Evolutionary conservation across 2,329 filamentous ascomycete genomes (phyloP).

Genomic region (Penicillium sp.): DNA sequence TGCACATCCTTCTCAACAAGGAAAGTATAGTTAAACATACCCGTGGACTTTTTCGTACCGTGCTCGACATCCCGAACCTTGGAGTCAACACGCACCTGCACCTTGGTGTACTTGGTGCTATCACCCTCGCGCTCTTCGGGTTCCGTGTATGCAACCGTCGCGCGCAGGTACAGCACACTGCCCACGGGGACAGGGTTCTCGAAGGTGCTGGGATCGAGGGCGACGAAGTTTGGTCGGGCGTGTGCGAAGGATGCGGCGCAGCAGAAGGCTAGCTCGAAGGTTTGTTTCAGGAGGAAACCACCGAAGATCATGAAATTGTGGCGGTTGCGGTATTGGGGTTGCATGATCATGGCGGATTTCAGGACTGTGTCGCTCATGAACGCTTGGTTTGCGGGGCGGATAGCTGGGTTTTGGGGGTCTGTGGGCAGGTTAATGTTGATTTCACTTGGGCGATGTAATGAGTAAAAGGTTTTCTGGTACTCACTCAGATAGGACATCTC

Average conservation of each 20-base stretch:
- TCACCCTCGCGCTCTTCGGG: constrained; percentile 50
- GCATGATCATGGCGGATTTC: constrained; percentile 70
- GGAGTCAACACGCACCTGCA: constrained; percentile 70
- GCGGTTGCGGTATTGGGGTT: constrained; percentile 68
- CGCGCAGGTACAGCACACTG: constrained; percentile 71
- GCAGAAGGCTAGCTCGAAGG: constrained; percentile 74
- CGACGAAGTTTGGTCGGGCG: constrained; percentile 68
- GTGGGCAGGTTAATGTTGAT: not conserved
- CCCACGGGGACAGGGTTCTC: constrained; percentile 74
- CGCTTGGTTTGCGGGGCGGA: constrained; percentile 58
- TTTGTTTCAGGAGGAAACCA: constrained; percentile 71
- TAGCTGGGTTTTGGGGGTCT: constrained; percentile 56
- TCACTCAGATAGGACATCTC: constrained; percentile 62
- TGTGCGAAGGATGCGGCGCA: constrained; percentile 71
- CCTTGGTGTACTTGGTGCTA: constrained; percentile 56
- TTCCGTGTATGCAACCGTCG: constrained; percentile 71
- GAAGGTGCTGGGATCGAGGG: constrained; percentile 71
- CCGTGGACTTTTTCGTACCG: constrained; percentile 65
- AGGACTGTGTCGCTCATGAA: constrained; percentile 65
- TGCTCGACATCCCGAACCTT: constrained; percentile 73
- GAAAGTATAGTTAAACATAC: constrained; percentile 76
- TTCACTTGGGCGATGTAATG: not conserved
- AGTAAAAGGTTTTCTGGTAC: constrained; percentile 5
- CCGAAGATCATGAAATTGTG: constrained; percentile 80
- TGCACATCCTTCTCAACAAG: constrained; percentile 63